These are phyloP conservation scores for Pestalotiopsis fici DNA, from an alignment of 2,329 filamentous ascomycete species.

Conservation along the genomic window DNA sequence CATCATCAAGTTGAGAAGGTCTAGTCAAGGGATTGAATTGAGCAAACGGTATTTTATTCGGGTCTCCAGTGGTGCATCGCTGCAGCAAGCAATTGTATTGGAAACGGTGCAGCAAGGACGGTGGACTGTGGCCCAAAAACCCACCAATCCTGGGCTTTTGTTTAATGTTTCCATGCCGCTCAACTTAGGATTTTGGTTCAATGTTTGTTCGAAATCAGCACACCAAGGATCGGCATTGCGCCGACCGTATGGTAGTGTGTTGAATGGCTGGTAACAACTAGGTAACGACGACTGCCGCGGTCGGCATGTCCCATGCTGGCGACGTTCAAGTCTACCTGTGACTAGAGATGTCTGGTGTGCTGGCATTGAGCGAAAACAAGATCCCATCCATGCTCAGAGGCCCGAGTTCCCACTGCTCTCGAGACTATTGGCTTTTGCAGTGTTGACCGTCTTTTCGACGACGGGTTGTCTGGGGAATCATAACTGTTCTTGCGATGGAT, in stretches of 20 bases:
- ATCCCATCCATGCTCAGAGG: slow-evolving; percentile 3
- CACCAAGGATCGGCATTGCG: neutral
- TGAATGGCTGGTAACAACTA: neutral
- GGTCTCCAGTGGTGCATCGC: neutral
- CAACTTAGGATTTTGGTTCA: neutral
- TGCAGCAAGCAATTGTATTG: neutral
- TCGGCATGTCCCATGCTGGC: neutral
- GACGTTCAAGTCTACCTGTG: neutral
- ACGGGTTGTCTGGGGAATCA: slow-evolving; percentile 2
- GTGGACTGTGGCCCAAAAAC: neutral
- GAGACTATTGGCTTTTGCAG: slow-evolving; percentile 2
- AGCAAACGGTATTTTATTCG: neutral
- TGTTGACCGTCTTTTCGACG: slow-evolving; percentile 2
- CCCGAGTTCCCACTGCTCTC: neutral
- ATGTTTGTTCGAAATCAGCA: neutral
- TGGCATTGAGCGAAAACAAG: slow-evolving; percentile 9
- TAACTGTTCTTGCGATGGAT: neutral
- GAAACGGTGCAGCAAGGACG: neutral
- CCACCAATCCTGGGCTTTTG: neutral
- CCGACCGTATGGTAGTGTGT: neutral
- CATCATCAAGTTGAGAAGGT: neutral
- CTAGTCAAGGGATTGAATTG: neutral
- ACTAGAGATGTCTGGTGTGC: slow-evolving; percentile 3
- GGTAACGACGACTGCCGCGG: neutral
- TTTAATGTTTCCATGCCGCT: neutral